Conservation (phyloP, 2,329 filamentous ascomycete species). For the Dryadomyces sulphureus region DNA sequence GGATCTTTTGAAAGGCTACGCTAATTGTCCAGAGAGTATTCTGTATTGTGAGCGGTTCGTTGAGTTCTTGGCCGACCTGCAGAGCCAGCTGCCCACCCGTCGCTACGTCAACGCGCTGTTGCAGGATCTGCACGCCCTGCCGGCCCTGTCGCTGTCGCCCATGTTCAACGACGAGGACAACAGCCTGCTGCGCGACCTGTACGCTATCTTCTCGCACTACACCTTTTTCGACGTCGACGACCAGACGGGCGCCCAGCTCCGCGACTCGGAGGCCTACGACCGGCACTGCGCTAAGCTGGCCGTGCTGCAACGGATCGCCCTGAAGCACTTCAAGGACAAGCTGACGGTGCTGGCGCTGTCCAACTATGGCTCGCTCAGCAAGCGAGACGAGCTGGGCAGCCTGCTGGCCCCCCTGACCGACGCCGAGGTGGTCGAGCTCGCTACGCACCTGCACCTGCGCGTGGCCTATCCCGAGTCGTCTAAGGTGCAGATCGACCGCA, state of each 20-base stretch:
- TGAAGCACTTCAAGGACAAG: conserved; percentile 79
- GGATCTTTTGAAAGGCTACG: too few relatives aligned
- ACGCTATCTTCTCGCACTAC: conserved; percentile 70
- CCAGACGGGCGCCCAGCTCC: conserved; percentile 67
- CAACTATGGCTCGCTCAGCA: conserved; percentile 80
- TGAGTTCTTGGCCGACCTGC: conserved; percentile 77
- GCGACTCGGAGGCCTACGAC: conserved; percentile 59
- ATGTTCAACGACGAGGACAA: conserved; percentile 63
- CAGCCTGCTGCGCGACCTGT: conserved; percentile 65
- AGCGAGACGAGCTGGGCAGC: conserved; percentile 60
- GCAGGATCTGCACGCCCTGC: conserved; percentile 69
- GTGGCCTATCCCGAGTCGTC: conserved; percentile 66
- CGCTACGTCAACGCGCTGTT: conserved; percentile 85
- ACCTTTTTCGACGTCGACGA: conserved; percentile 83
- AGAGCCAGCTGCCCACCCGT: conserved; percentile 85
- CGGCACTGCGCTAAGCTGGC: conserved; percentile 63
- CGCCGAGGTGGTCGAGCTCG: conserved; percentile 56
- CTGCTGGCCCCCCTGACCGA: conserved; percentile 63
- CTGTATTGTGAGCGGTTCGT: conserved; percentile 86
- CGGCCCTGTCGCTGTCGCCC: conserved; percentile 64
- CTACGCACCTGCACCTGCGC: conserved; percentile 58
- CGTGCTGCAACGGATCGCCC: conserved; percentile 61
- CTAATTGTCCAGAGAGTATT: conserved; percentile 39
- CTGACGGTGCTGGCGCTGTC: conserved; percentile 82
- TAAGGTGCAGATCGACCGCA: conserved; percentile 46